These are phyloP conservation scores for Nicotiana rustica DNA, from an alignment of 305 asterid genomes.

Conservation along the genomic window DNA sequence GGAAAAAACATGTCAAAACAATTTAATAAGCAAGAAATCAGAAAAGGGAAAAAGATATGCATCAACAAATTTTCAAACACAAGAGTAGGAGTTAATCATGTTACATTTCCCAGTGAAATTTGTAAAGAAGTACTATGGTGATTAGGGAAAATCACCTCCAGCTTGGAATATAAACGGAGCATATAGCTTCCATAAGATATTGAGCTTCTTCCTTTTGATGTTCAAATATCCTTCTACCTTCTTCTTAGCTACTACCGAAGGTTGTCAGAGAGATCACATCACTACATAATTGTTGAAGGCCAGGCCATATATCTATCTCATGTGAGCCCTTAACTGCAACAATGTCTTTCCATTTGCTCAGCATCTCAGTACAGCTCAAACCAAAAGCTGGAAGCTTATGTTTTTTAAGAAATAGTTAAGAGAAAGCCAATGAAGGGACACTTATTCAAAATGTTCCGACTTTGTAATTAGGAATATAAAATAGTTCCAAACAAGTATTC, in stretches of 20 bases:
- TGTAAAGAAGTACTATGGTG: neutral
- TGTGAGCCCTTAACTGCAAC: conserved; percentile 36
- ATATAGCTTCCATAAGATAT: neutral
- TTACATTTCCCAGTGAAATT: neutral
- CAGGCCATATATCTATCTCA: conserved; percentile 53
- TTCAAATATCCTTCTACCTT: conserved; percentile 61
- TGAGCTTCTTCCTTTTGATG: conserved; percentile 59
- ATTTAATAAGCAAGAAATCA: too few species aligned
- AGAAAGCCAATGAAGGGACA: neutral
- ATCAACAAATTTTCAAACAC: too few species aligned
- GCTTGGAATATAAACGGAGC: conserved; percentile 51
- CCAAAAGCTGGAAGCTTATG: conserved; percentile 57
- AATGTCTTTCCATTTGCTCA: conserved; percentile 53
- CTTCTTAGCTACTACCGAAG: conserved; percentile 55
- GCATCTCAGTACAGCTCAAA: conserved; percentile 51
- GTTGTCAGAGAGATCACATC: conserved; percentile 59
- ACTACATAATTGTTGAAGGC: conserved; percentile 46
- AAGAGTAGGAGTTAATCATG: too few species aligned
- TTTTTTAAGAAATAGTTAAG: conserved; percentile 33
- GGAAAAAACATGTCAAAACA: too few species aligned
- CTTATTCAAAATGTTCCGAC: neutral
- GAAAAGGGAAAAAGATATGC: too few species aligned
- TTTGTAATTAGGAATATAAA: too few species aligned
- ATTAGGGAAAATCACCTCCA: conserved; percentile 46
- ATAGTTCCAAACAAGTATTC: neutral